These are phyloP conservation scores for Monosporascus ibericus DNA, from an alignment of 2,329 filamentous ascomycete species.

Conservation along the genomic window DNA sequence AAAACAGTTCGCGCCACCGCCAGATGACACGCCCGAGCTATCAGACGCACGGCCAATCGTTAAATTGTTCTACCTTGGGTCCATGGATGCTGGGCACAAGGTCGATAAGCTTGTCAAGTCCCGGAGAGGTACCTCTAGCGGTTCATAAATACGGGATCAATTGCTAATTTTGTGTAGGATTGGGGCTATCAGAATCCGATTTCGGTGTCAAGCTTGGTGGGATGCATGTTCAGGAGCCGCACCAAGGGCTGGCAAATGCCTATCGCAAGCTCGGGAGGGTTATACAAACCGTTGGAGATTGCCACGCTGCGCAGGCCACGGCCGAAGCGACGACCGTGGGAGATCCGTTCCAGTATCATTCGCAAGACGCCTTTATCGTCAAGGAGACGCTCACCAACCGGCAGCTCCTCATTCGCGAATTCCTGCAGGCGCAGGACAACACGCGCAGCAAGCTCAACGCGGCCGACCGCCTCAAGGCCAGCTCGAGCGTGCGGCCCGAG, in stretches of 20 bases:
- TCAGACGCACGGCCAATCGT: conserved; percentile 84
- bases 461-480: conserved; percentile 82
- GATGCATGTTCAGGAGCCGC: conserved; percentile 86
- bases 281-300: conserved; percentile 89
- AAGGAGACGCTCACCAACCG: conserved; percentile 98
- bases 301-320: conserved; percentile 91
- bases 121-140: conserved; percentile 63
- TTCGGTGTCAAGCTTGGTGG: conserved; percentile 83
- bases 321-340: conserved; percentile 92
- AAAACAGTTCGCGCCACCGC: conserved; percentile 96
- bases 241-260: conserved; percentile 79
- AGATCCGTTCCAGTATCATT: conserved; percentile 91
- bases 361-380: conserved; percentile 91
- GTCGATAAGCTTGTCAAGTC: conserved; percentile 91
- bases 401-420: conserved; percentile 89
- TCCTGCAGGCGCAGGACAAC: conserved; percentile 81
- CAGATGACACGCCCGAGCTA: conserved; percentile 93
- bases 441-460: conserved; percentile 78
- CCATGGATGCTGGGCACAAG: conserved; percentile 97
- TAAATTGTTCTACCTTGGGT: conserved; percentile 90
- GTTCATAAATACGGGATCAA: conserved; percentile 6
- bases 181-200: conserved; percentile 87
- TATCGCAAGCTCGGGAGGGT: conserved; percentile 94
- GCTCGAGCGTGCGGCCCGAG: conserved; percentile 79
- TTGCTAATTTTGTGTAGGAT: conserved; percentile 48